Percentiles rank a stretch among this genome's conserved stretches.
Evolutionary conservation across 2,329 filamentous ascomycete species (phyloP).

Genomic region (Ramularia endophylla): DNA sequence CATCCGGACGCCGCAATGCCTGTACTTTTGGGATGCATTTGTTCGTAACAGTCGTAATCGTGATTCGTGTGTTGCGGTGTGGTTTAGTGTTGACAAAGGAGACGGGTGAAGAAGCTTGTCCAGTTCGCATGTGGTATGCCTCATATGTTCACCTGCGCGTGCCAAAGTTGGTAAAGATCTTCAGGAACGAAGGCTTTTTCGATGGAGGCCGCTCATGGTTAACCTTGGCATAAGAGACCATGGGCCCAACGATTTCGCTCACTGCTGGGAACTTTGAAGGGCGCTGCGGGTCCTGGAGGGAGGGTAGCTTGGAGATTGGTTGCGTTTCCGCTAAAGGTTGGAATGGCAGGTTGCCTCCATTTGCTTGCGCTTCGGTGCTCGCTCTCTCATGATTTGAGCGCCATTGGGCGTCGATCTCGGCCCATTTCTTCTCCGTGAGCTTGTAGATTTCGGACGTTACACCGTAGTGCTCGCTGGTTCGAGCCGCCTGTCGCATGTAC

Average conservation of each 20-base stretch:
- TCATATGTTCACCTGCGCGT: not conserved
- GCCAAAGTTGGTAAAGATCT: conserved; percentile 30
- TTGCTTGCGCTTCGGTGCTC: conserved; percentile 30
- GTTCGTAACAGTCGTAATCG: conserved; percentile 1
- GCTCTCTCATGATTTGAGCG: conserved; percentile 62
- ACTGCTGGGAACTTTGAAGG: conserved; percentile 82
- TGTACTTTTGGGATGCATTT: not conserved
- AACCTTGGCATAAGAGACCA: conserved; percentile 52
- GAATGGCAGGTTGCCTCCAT: conserved; percentile 37
- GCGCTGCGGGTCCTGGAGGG: conserved; percentile 58
- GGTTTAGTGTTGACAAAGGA: no score
- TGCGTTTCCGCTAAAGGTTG: conserved; percentile 40
- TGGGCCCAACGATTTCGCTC: conserved; percentile 89
- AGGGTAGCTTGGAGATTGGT: conserved; percentile 60
- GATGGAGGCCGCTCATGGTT: conserved; percentile 23
- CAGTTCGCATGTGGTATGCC: not conserved
- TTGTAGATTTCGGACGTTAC: conserved; percentile 82
- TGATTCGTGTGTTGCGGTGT: not conserved
- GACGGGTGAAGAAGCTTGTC: no score
- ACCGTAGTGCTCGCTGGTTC: conserved; percentile 86
- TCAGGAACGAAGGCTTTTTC: conserved; percentile 27
- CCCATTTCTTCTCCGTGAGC: conserved; percentile 85
- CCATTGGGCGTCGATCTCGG: conserved; percentile 71
- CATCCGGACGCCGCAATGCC: no score
- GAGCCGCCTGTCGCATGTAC: conserved; percentile 82